Evolutionary conservation across 2,329 filamentous ascomycete genomes (phyloP).

Genomic region (Pseudogymnoascus sp.): DNA sequence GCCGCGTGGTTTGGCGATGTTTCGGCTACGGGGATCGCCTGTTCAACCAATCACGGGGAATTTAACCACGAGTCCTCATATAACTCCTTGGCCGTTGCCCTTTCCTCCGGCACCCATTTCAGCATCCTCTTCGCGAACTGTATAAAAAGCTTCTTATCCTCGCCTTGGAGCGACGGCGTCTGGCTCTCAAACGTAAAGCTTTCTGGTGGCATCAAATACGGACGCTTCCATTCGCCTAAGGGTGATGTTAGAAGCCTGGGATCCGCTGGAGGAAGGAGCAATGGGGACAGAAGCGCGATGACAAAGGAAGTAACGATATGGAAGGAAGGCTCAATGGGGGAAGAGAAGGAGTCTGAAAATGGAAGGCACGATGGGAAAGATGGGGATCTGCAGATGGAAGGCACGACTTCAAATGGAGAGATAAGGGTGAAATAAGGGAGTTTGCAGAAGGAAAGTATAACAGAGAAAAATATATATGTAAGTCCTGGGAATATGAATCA

Average conservation of each 20-base stretch:
- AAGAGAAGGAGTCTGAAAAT: background rate
- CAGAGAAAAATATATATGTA: background rate
- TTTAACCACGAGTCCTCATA: slow-evolving; percentile 27
- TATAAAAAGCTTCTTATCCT: slow-evolving; percentile 29
- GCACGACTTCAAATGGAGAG: background rate
- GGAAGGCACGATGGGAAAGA: background rate
- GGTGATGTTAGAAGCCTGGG: background rate
- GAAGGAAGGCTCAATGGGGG: background rate
- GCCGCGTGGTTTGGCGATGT: too few species aligned
- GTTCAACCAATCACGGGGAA: background rate
- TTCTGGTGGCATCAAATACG: background rate
- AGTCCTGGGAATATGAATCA: background rate
- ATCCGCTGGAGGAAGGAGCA: background rate
- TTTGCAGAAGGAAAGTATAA: background rate
- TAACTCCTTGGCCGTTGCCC: slow-evolving; percentile 29
- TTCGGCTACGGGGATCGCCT: too few species aligned
- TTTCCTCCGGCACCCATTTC: slow-evolving; percentile 28
- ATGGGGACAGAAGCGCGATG: background rate
- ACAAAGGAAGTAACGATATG: background rate
- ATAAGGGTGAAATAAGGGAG: too few species aligned
- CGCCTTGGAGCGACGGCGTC: slow-evolving; percentile 23
- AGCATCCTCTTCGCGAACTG: slow-evolving; percentile 29
- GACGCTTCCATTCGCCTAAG: background rate
- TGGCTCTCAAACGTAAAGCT: slow-evolving; percentile 15
- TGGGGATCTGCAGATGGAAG: background rate